Base-by-base conservation (phyloP, 1,284 basidiomycete species). In the Ganoderma boninense region DNA sequence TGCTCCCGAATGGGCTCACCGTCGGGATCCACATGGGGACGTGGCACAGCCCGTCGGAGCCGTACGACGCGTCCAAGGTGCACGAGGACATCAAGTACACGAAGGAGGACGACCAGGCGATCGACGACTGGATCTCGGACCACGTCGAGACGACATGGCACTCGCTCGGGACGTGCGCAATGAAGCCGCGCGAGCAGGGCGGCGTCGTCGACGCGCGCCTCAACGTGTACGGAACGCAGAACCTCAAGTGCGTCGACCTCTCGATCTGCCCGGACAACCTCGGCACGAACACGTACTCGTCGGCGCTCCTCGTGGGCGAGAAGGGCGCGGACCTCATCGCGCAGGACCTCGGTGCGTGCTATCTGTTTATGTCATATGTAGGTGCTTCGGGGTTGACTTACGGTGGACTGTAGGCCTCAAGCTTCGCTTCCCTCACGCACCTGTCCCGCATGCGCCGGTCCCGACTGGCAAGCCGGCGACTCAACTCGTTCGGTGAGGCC, bases 131-230 rank as follows among this genome's bases (percentile, higher is more conserved):
- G 90, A 81, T 91, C 59, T 77, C 75, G 70, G 89, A 92, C 77
- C 90, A 92, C 77, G 91, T 92, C 73, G 90, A 92, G 84, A 92
- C 91, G 18, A 92, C 91, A 64, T 92, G 91, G 91, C 91, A 92
- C 82, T 89, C 87, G 77, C 83, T 92, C 79, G 87, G 87, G 86
- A 80, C 79, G 40, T 80, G 79, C 66, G 79, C 92, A 26, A 94
- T 94, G 93, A 92, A 94, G 77, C 92, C 92, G n/a, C 85, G 89
- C 62, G 85, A 87, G 71, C 81, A 93, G 78, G 93, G 93, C 61
- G 94, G 94, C 77, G 93, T 95, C 42, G 89, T 95, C 74, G 93
- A 94, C 80, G 82, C 82, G 29, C 87, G 89, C 70, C 85, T 94
- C 71, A 91, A 87, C 77, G 94, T 95, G 63, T 92, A 89, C 79